These are phyloP conservation scores for Iberis pinnata DNA, from an alignment of 345 rosid species.

Conservation along the genomic window DNA sequence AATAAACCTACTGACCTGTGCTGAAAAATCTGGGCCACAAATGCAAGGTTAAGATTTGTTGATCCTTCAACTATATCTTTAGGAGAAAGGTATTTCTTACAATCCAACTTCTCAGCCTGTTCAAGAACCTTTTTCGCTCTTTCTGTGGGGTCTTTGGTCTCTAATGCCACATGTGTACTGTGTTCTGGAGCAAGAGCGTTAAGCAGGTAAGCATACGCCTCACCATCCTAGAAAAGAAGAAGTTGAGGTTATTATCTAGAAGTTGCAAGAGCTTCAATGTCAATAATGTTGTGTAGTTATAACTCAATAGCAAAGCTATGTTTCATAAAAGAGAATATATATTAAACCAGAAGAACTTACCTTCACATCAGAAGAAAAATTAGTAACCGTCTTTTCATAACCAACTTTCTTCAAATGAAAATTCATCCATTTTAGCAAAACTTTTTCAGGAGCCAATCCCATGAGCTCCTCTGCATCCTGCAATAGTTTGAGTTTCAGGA, in stretches of 20 bases:
- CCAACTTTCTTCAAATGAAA: slow-evolving; percentile 86
- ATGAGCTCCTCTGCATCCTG: slow-evolving; percentile 89
- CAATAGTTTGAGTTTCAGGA: background rate
- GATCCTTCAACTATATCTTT: slow-evolving; percentile 88
- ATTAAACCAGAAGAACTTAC: no score
- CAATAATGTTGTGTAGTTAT: no score
- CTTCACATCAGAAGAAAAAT: slow-evolving; percentile 85
- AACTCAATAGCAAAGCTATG: no score
- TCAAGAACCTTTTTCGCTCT: slow-evolving; percentile 68
- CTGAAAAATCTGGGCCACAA: slow-evolving; percentile 83
- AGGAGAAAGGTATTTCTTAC: slow-evolving; percentile 63
- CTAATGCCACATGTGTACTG: slow-evolving; percentile 37
- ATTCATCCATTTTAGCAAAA: slow-evolving; percentile 90
- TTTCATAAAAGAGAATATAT: no score
- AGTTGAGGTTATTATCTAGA: no score
- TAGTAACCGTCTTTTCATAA: slow-evolving; percentile 64
- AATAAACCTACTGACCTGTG: slow-evolving; percentile 43
- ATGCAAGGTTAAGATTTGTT: slow-evolving; percentile 88
- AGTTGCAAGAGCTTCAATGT: no score
- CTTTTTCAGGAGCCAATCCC: slow-evolving; percentile 76
- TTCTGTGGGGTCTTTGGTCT: slow-evolving; percentile 45
- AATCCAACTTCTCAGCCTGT: slow-evolving; percentile 79
- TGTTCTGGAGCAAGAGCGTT: slow-evolving; percentile 71
- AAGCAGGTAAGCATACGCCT: slow-evolving; percentile 76
- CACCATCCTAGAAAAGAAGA: slow-evolving; percentile 50